phyloP scores from a whole-genome alignment of 305 asterid species.

The Fraxinus nigra region DNA sequence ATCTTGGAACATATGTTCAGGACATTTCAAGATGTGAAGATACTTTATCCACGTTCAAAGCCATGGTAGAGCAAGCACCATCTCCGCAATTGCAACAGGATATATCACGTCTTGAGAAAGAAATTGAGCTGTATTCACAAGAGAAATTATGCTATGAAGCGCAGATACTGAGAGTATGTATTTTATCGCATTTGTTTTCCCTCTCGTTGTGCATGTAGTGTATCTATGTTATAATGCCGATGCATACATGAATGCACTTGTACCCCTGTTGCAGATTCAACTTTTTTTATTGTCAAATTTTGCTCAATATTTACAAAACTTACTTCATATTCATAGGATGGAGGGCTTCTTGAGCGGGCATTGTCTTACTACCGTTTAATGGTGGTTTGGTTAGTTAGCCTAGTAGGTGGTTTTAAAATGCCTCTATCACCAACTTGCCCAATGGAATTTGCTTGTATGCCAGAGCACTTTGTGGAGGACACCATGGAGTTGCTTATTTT shows the following conservation, averaged over 20 bases:
- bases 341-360: conserved; percentile 75
- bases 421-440: conserved; percentile 81
- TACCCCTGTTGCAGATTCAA: conserved; percentile 3
- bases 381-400: conserved; percentile 87
- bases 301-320: not conserved
- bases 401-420: conserved; percentile 88
- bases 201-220: not conserved
- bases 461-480: conserved; percentile 96
- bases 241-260: not conserved
- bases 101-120: conserved; percentile 73
- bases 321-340: conserved; percentile 56
- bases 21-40: conserved; percentile 90
- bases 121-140: conserved; percentile 73
- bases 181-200: not conserved
- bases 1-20: conserved; percentile 40
- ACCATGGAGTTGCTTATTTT: conserved; percentile 94
- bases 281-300: not conserved
- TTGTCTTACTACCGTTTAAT: conserved; percentile 82
- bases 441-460: conserved; percentile 87
- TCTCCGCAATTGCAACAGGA: conserved; percentile 81
- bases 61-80: conserved; percentile 75
- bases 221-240: not conserved
- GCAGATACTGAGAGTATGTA: conserved; percentile 82
- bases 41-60: conserved; percentile 64
- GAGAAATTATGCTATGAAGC: conserved; percentile 94